phyloP scores from a whole-genome alignment of 2,329 filamentous ascomycete species.

The Pseudopithomyces maydicus region DNA sequence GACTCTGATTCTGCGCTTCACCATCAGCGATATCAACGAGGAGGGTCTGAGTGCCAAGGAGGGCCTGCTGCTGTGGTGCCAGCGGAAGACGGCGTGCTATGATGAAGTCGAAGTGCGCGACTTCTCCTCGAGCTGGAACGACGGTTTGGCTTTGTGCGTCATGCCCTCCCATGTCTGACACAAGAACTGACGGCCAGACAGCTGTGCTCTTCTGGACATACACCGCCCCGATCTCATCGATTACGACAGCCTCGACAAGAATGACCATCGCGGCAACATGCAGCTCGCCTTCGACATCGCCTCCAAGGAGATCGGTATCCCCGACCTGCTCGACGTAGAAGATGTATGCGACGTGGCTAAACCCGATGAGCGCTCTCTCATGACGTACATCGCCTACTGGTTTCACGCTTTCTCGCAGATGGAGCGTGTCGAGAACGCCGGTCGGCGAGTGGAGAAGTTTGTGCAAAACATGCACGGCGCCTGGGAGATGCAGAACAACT shows the following conservation, averaged over 20 bases:
- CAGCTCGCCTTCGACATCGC: slow-evolving; percentile 97
- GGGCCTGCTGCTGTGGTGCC: slow-evolving; percentile 93
- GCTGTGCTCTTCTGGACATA: slow-evolving; percentile 91
- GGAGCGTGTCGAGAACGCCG: slow-evolving; percentile 97
- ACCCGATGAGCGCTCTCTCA: slow-evolving; percentile 93
- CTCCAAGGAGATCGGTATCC: slow-evolving; percentile 94
- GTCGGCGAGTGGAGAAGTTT: slow-evolving; percentile 95
- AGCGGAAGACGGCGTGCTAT: slow-evolving; percentile 97
- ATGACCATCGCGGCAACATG: slow-evolving; percentile 95
- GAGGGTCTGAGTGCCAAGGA: slow-evolving; percentile 98
- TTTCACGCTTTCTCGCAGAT: slow-evolving; percentile 99
- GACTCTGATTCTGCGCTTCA: slow-evolving; percentile 97
- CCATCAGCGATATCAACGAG: slow-evolving; percentile 97
- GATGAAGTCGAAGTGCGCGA: slow-evolving; percentile 95
- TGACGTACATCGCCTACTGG: slow-evolving; percentile 99
- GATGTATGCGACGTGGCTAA: slow-evolving; percentile 97
- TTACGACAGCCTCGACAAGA: slow-evolving; percentile 92
- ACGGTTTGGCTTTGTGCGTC: slow-evolving; percentile 81
- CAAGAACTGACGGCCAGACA: slow-evolving; percentile 26
- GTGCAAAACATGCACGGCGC: slow-evolving; percentile 98
- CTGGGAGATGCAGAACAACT: slow-evolving; percentile 99
- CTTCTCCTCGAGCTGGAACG: slow-evolving; percentile 96
- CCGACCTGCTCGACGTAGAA: slow-evolving; percentile 92
- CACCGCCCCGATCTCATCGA: slow-evolving; percentile 97
- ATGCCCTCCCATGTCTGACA: too few species aligned